Evolutionary conservation across 805 yeast genomes (phyloP).

Genomic region (Candida corydali): DNA sequence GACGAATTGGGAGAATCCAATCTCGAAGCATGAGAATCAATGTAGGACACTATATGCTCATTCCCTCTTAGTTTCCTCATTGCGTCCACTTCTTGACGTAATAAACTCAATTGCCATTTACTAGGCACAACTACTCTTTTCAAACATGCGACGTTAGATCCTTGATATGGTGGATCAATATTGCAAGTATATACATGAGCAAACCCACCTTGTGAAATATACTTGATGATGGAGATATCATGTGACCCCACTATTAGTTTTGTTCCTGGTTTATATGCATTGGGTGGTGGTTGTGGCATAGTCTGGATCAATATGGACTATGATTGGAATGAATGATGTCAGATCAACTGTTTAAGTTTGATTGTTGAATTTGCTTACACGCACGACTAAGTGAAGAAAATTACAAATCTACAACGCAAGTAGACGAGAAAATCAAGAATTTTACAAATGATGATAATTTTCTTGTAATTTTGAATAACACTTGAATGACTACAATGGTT

Average conservation of each 20-base stretch:
- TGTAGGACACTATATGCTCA: conserved; percentile 78
- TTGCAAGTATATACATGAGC: conserved; percentile 89
- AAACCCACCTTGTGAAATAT: conserved; percentile 88
- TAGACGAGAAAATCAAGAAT: too few relatives aligned
- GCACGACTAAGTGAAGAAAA: too few relatives aligned
- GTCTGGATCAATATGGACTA: too few relatives aligned
- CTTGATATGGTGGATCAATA: conserved; percentile 51
- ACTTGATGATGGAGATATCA: conserved; percentile 59
- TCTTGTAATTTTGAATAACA: too few relatives aligned
- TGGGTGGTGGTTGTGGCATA: conserved; percentile 47
- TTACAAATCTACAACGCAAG: too few relatives aligned
- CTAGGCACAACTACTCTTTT: conserved; percentile 95
- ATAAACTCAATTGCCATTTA: conserved; percentile 72
- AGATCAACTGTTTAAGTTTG: too few relatives aligned
- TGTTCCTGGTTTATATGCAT: conserved; percentile 73
- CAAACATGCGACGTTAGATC: conserved; percentile 65
- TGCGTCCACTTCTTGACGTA: conserved; percentile 95
- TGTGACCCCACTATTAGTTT: conserved; percentile 81
- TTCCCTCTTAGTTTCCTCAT: conserved; percentile 86
- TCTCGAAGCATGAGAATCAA: conserved; percentile 92
- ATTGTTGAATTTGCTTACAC: too few relatives aligned
- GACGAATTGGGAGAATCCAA: conserved; percentile 25
- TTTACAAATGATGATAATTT: too few relatives aligned
- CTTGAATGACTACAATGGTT: too few relatives aligned
- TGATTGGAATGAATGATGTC: too few relatives aligned